Evolutionary conservation across 2,329 filamentous ascomycete genomes (phyloP).

Genomic region (Alternaria triticimaculans): DNA sequence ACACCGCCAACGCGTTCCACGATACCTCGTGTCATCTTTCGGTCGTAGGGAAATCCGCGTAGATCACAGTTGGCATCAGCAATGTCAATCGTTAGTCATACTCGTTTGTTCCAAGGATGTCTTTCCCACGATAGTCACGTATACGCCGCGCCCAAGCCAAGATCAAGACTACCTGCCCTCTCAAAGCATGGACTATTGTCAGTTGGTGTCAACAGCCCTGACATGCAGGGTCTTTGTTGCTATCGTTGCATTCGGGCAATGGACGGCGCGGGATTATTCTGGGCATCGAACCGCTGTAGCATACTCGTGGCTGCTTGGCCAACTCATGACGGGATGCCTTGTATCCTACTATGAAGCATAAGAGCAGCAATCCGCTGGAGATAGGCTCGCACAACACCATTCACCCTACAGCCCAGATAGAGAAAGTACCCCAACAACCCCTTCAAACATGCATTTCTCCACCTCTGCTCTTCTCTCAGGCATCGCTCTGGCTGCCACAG

Average conservation of each 20-base stretch:
- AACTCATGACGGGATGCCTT: background rate
- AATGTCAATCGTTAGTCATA: background rate
- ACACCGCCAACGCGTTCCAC: background rate
- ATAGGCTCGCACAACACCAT: background rate
- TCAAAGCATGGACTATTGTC: background rate
- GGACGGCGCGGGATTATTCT: background rate
- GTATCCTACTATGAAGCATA: background rate
- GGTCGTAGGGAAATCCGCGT: background rate
- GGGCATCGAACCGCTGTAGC: background rate
- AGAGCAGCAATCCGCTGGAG: background rate
- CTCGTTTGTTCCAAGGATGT: background rate
- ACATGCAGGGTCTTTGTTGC: background rate
- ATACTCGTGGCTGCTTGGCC: background rate
- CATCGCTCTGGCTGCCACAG: background rate
- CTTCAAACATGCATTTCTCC: background rate
- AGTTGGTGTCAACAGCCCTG: background rate
- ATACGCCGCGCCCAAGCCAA: background rate
- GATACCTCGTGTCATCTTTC: background rate
- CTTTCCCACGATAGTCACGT: background rate
- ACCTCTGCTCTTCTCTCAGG: background rate
- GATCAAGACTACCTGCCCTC: background rate
- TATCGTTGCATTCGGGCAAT: background rate
- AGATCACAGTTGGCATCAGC: background rate
- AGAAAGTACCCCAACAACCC: accelerated
- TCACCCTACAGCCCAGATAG: background rate